A percentile compares a stretch with the other conserved stretches of the same genome.
These are phyloP conservation scores for Vitellaria paradoxa DNA, from an alignment of 179 eudicot species.

Conservation along the genomic window DNA sequence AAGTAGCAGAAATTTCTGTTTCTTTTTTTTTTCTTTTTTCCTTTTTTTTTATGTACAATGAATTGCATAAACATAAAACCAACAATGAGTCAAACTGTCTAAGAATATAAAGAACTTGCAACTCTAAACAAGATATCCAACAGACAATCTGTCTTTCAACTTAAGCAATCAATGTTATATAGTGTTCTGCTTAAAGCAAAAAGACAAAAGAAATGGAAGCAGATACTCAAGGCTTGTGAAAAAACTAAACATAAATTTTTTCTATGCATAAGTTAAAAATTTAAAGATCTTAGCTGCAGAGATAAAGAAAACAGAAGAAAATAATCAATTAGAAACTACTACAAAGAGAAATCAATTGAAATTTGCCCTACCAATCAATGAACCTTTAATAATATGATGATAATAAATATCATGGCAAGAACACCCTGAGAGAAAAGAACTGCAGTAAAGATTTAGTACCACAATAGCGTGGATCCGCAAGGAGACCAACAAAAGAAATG, in stretches of 20 bases:
- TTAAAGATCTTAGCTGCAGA: background rate
- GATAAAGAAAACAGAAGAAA: background rate
- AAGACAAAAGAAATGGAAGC: background rate
- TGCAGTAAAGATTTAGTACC: conserved; percentile 51
- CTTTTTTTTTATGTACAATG: too few species aligned
- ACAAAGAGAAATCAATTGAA: background rate
- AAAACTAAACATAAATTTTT: background rate
- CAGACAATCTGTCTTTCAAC: too few species aligned
- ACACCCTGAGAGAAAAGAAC: background rate
- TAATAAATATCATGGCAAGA: conserved; percentile 30
- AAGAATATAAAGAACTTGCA: background rate
- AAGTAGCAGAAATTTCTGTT: too few species aligned
- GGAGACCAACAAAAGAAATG: conserved; percentile 85
- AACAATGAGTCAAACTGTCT: background rate
- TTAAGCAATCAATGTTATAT: too few species aligned
- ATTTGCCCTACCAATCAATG: background rate
- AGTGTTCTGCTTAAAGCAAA: background rate
- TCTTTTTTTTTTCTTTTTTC: too few species aligned
- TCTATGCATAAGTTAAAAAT: background rate
- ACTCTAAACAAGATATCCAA: too few species aligned
- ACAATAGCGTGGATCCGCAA: conserved; percentile 87
- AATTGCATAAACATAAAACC: too few species aligned
- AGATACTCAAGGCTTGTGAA: background rate
- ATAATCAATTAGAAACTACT: background rate
- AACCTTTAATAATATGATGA: background rate